Percentiles rank a stretch among this genome's conserved stretches.
phyloP scores from a whole-genome alignment of 805 yeast genomes.

The Hanseniaspora occidentalis region DNA sequence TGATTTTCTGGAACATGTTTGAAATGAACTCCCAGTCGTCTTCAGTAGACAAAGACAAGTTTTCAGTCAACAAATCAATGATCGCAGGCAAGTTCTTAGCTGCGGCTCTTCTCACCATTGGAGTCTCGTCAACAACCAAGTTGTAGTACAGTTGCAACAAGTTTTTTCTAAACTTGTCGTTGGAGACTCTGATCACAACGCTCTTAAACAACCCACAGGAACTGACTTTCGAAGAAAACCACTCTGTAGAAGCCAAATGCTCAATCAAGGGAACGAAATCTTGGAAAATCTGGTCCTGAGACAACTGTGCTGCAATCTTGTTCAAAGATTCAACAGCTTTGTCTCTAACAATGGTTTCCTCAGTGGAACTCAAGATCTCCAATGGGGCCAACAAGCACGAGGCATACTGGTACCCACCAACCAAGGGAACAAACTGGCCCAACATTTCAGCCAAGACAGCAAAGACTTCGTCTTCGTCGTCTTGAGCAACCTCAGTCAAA shows the following conservation, averaged over 20 bases:
- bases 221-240: constrained; percentile 91
- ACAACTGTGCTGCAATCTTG: constrained; percentile 49
- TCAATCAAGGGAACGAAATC: constrained; percentile 67
- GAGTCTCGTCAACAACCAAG: constrained; percentile 80
- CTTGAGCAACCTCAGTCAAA: constrained; percentile 73
- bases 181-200: constrained; percentile 44
- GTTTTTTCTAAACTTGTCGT: constrained; percentile 41
- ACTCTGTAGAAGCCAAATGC: constrained; percentile 71
- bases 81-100: constrained; percentile 72
- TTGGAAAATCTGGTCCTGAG: constrained; percentile 48
- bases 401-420: constrained; percentile 71
- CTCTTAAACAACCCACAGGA: constrained; percentile 79
- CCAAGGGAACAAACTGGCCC: constrained; percentile 74
- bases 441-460: constrained; percentile 86
- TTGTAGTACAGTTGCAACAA: constrained; percentile 56
- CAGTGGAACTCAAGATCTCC: constrained; percentile 79
- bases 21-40: constrained; percentile 67
- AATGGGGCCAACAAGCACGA: constrained; percentile 50
- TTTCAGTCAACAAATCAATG: constrained; percentile 44
- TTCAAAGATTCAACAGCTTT: constrained; percentile 83
- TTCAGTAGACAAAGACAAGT: constrained; percentile 34
- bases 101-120: constrained; percentile 95
- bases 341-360: constrained; percentile 93
- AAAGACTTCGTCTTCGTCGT: constrained; percentile 96
- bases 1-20: constrained; percentile 69